These are phyloP conservation scores for Macrophomina pseudophaseolina DNA, from an alignment of 2,329 filamentous ascomycete species.

Conservation along the genomic window DNA sequence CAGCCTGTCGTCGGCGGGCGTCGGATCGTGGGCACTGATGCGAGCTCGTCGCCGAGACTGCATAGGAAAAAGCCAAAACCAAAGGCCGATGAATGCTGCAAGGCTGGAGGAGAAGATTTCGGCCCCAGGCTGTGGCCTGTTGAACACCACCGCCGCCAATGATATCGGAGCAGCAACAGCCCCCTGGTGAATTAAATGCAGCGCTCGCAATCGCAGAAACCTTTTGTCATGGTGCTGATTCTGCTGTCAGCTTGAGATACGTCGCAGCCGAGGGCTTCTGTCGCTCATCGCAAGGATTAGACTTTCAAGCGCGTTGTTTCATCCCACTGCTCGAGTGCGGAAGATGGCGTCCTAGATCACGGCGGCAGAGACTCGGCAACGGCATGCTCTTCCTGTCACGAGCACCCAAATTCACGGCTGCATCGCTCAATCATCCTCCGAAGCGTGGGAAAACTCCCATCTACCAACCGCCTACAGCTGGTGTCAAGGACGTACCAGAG, in stretches of 20 bases:
- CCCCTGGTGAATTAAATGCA: neutral
- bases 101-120: neutral
- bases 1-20: neutral
- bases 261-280: neutral
- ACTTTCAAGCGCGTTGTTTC: neutral
- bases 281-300: constrained; percentile 10
- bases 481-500: constrained; percentile 83
- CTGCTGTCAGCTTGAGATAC: neutral
- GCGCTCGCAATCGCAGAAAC: neutral
- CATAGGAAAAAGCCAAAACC: neutral
- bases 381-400: neutral
- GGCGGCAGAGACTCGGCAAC: neutral
- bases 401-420: neutral
- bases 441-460: neutral
- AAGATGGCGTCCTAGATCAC: neutral
- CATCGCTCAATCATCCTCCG: constrained; percentile 16
- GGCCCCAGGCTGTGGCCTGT: neutral
- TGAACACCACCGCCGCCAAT: constrained; percentile 1
- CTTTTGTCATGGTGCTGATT: constrained; percentile 12
- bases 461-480: constrained; percentile 69
- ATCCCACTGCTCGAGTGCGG: neutral
- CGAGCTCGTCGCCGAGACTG: neutral
- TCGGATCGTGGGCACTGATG: neutral
- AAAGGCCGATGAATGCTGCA: neutral
- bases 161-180: neutral